Conservation (phyloP, 768 basidiomycete genomes). For the Rhizopogon salebrosus region DNA sequence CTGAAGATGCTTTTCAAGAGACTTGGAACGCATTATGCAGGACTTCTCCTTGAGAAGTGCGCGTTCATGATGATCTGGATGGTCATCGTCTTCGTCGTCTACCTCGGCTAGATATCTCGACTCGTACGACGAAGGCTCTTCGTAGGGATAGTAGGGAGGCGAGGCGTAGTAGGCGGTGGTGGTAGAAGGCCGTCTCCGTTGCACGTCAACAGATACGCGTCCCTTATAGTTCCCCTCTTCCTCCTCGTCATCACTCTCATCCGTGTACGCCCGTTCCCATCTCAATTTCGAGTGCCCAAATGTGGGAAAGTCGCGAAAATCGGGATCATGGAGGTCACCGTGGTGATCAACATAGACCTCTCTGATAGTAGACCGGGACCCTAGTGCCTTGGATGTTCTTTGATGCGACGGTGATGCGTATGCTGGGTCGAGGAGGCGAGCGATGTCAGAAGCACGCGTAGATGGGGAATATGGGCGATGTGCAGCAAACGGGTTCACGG, state of each 20-base stretch:
- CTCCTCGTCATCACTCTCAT: constrained; percentile 28
- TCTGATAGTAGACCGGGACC: constrained; percentile 9
- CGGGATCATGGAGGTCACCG: constrained; percentile 64
- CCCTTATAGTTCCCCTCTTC: constrained; percentile 17
- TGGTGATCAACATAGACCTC: constrained; percentile 54
- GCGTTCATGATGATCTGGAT: constrained; percentile 10
- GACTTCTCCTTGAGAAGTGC: constrained; percentile 24
- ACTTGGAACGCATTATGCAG: constrained; percentile 11
- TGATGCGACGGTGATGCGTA: constrained; percentile 37
- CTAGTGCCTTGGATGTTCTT: constrained; percentile 19
- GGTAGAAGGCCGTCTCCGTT: constrained; percentile 21
- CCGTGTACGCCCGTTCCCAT: constrained; percentile 30
- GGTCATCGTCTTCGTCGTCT: constrained; percentile 19
- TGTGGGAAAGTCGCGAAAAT: constrained; percentile 59
- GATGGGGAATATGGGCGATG: constrained; percentile 30
- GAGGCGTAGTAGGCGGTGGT: constrained; percentile 14
- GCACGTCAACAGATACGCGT: constrained; percentile 15
- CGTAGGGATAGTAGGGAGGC: constrained; percentile 19
- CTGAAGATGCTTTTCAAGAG: constrained; percentile 15
- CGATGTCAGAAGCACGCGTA: constrained; percentile 45
- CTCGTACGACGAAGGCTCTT: constrained; percentile 27
- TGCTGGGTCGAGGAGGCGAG: constrained; percentile 60
- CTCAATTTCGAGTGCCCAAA: constrained; percentile 22
- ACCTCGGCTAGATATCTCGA: constrained; percentile 21
- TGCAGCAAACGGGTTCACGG: constrained; percentile 5